Conservation (phyloP, 1,284 basidiomycete genomes). For the Trametes polyzona region DNA sequence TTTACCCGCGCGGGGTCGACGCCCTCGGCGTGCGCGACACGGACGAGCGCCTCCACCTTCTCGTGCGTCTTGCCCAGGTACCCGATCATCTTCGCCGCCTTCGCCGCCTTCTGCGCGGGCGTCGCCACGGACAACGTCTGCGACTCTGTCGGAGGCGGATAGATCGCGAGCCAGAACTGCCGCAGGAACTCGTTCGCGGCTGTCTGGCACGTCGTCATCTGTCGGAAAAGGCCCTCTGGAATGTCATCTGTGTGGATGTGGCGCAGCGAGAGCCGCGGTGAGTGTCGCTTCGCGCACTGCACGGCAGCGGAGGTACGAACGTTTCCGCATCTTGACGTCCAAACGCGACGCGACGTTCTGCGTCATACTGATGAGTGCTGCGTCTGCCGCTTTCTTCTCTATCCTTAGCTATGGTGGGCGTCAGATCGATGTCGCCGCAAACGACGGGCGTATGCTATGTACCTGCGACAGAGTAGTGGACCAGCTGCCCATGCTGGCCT, state of each 20-base stretch:
- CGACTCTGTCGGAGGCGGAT: slow-evolving; percentile 72
- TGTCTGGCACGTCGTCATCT: slow-evolving; percentile 89
- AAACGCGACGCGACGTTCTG: slow-evolving; percentile 71
- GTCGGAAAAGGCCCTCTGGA: slow-evolving; percentile 75
- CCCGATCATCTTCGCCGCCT: slow-evolving; percentile 83
- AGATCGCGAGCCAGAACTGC: slow-evolving; percentile 92
- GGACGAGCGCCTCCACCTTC: slow-evolving; percentile 79
- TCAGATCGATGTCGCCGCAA: not conserved
- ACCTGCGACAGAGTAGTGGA: slow-evolving; percentile 61
- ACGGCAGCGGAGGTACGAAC: slow-evolving; percentile 43
- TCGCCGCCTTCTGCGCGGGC: slow-evolving; percentile 68
- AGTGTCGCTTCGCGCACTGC: not conserved
- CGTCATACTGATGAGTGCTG: slow-evolving; percentile 76
- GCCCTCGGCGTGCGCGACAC: slow-evolving; percentile 61
- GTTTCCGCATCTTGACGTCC: slow-evolving; percentile 64
- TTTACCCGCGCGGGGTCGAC: slow-evolving; percentile 68
- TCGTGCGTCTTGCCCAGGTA: slow-evolving; percentile 81
- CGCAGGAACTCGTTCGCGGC: slow-evolving; percentile 95
- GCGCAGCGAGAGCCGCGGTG: not conserved
- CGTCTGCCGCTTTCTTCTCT: slow-evolving; percentile 67
- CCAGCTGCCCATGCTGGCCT: slow-evolving; percentile 59
- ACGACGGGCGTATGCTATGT: not conserved
- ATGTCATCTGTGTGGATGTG: slow-evolving; percentile 63
- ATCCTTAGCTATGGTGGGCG: slow-evolving; percentile 50
- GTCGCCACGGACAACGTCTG: slow-evolving; percentile 52